These are phyloP conservation scores for Myxozyma udenii DNA, from an alignment of 805 yeast genomes.

Conservation along the genomic window DNA sequence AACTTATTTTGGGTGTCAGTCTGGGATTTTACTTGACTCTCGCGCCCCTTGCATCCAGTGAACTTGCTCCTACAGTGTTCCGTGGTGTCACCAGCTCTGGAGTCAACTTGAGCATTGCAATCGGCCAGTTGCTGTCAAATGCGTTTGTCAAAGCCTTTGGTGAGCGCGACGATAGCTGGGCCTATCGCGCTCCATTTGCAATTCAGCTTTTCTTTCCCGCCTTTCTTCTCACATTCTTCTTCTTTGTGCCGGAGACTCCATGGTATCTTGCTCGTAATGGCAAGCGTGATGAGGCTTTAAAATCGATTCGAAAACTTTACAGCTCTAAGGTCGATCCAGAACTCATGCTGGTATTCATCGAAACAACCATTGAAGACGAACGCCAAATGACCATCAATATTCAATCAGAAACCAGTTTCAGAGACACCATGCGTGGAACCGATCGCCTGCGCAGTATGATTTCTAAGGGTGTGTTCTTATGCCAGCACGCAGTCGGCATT, in stretches of 20 bases:
- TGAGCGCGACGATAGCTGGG: background rate
- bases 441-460: constrained; percentile 27
- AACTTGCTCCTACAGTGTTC: too few species aligned
- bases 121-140: background rate
- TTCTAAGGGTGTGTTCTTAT: constrained; percentile 39
- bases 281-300: background rate
- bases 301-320: background rate
- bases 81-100: background rate
- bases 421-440: constrained; percentile 30
- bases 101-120: background rate
- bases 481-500: constrained; percentile 34
- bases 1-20: background rate
- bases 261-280: background rate
- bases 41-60: too few species aligned
- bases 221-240: background rate
- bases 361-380: background rate
- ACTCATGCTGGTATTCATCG: too few species aligned
- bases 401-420: background rate
- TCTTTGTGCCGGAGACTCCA: background rate
- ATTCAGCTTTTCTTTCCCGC: background rate
- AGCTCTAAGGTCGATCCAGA: background rate
- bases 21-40: background rate
- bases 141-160: background rate
- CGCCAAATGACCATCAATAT: background rate
- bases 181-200: background rate